Base-by-base conservation (phyloP, 2,329 filamentous ascomycete species). In the Botrytis fabae region DNA sequence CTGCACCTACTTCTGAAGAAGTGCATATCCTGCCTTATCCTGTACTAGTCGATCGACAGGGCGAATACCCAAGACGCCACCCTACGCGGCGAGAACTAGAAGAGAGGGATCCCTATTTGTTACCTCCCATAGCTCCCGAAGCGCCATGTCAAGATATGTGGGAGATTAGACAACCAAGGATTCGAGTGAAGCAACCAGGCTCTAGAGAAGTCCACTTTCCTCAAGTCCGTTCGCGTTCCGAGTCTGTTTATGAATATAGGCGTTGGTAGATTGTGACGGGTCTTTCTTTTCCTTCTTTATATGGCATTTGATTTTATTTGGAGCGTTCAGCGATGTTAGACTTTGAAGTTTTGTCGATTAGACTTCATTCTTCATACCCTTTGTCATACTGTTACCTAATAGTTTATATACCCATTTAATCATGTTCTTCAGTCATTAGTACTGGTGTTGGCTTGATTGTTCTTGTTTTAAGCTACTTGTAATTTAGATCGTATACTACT, bases 201-300 rank as follows among this genome's bases (percentile, higher is more conserved):
- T 20, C 63, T 22, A 38, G 63, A 42, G 63, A 48, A 9, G 63
- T 69, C 7, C 25, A 25, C 25, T 69, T 72, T 44, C 70, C 70
- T 25, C 70, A n/a, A 32, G 32, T 57, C 42, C 63, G 63, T 2
- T 72, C 63, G 44, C 32, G 12, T 12, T 72, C 70, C 5, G 63
- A 72, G 42, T 72, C 63, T 25, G 12, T 72, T 46, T 60, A 72
- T 42, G 70, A 72, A 72, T 72, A 72, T 69, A 57, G 64, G 28
- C 54, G 28, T 10, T 70, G 68, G 68, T 70, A 46, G 32, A 66
- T 22, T 40, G 4, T 38, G 14, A 22, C 4, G 16, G 16, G 25
- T 4, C 14, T 5, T n/a, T 40, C 3, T 8, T 66, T 54, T 6
- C 1, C 9, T 40, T n/a, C 7, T 40, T 22, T 16, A 7, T 9